phyloP scores from a whole-genome alignment of 106 monocot genomes.

The Dioscorea zingiberensis region DNA sequence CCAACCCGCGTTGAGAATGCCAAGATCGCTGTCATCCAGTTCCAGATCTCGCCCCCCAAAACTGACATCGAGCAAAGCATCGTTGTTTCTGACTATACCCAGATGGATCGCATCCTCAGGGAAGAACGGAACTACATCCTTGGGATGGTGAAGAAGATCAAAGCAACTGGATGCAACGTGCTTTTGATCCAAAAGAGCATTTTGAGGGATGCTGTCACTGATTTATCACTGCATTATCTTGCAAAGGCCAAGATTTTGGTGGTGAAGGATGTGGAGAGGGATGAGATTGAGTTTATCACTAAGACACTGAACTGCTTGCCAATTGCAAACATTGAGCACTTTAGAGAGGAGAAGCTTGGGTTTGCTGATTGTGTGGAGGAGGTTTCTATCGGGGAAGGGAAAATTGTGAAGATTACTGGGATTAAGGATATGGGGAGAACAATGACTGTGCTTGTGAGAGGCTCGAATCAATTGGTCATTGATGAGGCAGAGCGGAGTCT shows the following conservation, averaged over 20 bases:
- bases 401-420: slow-evolving; percentile 77
- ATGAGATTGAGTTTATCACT: slow-evolving; percentile 93
- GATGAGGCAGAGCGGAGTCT: slow-evolving; percentile 96
- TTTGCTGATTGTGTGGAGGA: slow-evolving; percentile 84
- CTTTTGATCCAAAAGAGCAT: slow-evolving; percentile 95
- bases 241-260: slow-evolving; percentile 93
- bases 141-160: slow-evolving; percentile 93
- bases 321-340: slow-evolving; percentile 91
- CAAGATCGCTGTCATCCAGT: slow-evolving; percentile 91
- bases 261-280: slow-evolving; percentile 89
- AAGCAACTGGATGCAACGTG: slow-evolving; percentile 78
- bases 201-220: slow-evolving; percentile 91
- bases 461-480: slow-evolving; percentile 77
- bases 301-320: slow-evolving; percentile 95
- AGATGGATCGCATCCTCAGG: slow-evolving; percentile 91
- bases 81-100: slow-evolving; percentile 81
- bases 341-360: slow-evolving; percentile 84
- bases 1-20: slow-evolving; percentile 83
- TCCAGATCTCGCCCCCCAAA: slow-evolving; percentile 94
- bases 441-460: slow-evolving; percentile 74
- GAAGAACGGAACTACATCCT: slow-evolving; percentile 91
- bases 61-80: slow-evolving; percentile 97
- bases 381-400: slow-evolving; percentile 76
- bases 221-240: slow-evolving; percentile 86
- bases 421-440: slow-evolving; percentile 91